A percentile compares a stretch with the other conserved stretches of the same genome.
phyloP scores from a whole-genome alignment of 257 asterid genomes.

The Handroanthus guayacan region DNA sequence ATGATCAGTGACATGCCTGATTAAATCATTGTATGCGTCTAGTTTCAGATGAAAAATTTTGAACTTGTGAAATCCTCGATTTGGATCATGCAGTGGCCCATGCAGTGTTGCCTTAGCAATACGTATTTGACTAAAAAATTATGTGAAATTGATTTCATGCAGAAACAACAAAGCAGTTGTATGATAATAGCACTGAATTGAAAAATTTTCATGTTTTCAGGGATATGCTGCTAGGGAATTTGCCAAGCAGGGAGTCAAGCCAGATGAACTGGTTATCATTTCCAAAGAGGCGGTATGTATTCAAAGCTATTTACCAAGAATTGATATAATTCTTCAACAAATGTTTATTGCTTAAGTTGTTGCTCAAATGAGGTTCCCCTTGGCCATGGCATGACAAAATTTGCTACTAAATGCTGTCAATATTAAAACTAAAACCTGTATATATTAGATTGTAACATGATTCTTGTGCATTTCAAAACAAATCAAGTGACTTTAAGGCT shows the following conservation, averaged over 20 bases:
- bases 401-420: not conserved
- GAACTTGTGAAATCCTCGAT: not conserved
- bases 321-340: not conserved
- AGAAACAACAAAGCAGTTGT: not conserved
- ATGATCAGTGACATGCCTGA: not conserved
- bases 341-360: not conserved
- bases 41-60: not conserved
- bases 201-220: conserved; percentile 42
- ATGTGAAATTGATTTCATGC: not conserved
- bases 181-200: not conserved
- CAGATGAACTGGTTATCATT: conserved; percentile 76
- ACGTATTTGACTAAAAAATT: not conserved
- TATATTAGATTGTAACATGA: not conserved
- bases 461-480: not conserved
- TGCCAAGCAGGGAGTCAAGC: conserved; percentile 76
- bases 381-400: conserved; percentile 5
- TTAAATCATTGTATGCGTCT: not conserved
- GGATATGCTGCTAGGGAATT: conserved; percentile 93
- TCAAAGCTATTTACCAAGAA: not conserved
- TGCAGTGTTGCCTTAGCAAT: not conserved
- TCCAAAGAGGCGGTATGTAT: conserved; percentile 87
- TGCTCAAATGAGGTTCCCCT: not conserved
- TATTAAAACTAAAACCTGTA: not conserved
- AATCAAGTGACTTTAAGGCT: not conserved
- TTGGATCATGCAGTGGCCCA: not conserved